Percentiles rank a stretch among this genome's conserved stretches.
These are phyloP conservation scores for Scytalidium sp. DNA, from an alignment of 2,329 filamentous ascomycete genomes.

Conservation along the genomic window DNA sequence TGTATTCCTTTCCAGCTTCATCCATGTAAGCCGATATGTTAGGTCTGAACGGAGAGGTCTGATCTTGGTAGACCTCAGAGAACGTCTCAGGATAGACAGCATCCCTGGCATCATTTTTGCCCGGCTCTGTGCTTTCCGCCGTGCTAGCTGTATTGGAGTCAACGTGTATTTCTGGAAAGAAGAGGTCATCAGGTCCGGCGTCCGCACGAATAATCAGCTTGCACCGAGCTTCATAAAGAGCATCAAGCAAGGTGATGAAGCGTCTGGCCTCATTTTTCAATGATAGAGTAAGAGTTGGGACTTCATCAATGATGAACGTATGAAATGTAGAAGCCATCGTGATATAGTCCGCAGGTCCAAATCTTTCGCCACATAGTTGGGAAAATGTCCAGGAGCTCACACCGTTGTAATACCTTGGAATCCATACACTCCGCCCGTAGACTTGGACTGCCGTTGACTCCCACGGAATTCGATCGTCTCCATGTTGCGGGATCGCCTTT, in stretches of 20 bases:
- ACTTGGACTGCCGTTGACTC: conserved; percentile 41
- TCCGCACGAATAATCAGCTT: conserved; percentile 69
- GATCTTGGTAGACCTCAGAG: conserved; percentile 75
- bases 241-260: conserved; percentile 78
- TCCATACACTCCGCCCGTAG: conserved; percentile 61
- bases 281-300: conserved; percentile 63
- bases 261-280: conserved; percentile 80
- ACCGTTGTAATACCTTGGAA: conserved; percentile 57
- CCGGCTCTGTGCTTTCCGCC: conserved; percentile 32
- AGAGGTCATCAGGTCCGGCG: conserved; percentile 68
- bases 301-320: conserved; percentile 69
- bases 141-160: conserved; percentile 10
- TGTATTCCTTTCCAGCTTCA: conserved; percentile 43
- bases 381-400: conserved; percentile 64
- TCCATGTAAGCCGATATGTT: conserved; percentile 67
- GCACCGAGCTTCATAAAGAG: conserved; percentile 77
- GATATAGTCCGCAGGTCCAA: conserved; percentile 81
- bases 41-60: conserved; percentile 72
- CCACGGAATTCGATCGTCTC: conserved; percentile 36
- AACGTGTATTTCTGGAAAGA: conserved; percentile 62
- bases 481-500: conserved; percentile 15
- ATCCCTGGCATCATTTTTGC: conserved; percentile 37
- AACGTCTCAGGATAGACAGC: conserved; percentile 63
- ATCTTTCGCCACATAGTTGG: conserved; percentile 60
- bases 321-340: conserved; percentile 77